Evolutionary conservation across 495 filamentous ascomycete species (phyloP), one percentile per base, ranked within the genome.

Genomic region (Tuber melanosporum): DNA sequence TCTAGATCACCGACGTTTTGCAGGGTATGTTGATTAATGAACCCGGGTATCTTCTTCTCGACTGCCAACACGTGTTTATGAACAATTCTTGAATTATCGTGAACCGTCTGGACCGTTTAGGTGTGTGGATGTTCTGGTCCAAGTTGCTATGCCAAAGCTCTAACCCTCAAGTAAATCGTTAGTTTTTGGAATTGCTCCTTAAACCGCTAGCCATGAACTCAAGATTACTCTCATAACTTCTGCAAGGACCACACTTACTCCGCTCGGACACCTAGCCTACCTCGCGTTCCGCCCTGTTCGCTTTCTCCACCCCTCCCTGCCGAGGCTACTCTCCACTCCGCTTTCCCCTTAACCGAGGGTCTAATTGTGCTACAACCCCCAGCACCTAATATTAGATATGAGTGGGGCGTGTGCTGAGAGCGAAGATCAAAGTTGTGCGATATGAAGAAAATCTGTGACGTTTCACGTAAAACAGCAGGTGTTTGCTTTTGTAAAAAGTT

Each of bases 31-130:
- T 3, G 75, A 72, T 80, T 71, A 5, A 78, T 75, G 26, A 22
- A 36, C n/a, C 81, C 74, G 2, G 83, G 74, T 12, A 43, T 44
- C 46, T 76, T 77, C 76, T 79, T 74, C 22, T 22, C 36, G 0
- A 81, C 75, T 6, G 19, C 19, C 2, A 49, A 22, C 0, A 19
- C 46, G 5, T 5, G 17, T 5, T 14, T 20, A 22, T 7, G 5
- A 1, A 49, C 6, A 20, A 49, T 6, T 22, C 6, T 15, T 22
- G 46, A 49, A 17, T 22, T 49, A 17, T 49, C 6, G 46, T 7
- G 22, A 46, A 46, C 10, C 5, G 12, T 19, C 45, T 17, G 45
- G 17, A 10, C 4, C 19, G 4, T 17, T 46, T 46, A 5, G 45
- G 4, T 46, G 45, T 14, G 45, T 17, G 45, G 14, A 1, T 17